These are phyloP conservation scores for Coelastrella sp. DNA, from an alignment of 139 green algal species.

Conservation along the genomic window DNA sequence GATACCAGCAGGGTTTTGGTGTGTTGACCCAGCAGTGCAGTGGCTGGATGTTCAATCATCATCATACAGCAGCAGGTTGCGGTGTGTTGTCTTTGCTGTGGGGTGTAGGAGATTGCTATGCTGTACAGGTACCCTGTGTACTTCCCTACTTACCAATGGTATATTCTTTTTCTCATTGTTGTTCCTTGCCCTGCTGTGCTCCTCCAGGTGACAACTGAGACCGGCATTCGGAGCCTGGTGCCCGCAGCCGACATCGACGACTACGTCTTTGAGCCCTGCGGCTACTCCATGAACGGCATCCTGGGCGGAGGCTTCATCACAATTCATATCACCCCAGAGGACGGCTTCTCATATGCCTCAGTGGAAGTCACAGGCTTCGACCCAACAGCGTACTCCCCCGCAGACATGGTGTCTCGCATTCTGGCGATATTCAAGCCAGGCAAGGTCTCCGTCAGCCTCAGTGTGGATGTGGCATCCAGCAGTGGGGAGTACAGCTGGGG, in stretches of 20 bases:
- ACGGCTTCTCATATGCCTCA: conserved; percentile 91
- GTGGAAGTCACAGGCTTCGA: conserved; percentile 88
- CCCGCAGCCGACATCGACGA: conserved; percentile 91
- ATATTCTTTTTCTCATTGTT: too few relatives aligned
- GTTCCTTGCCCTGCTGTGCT: background rate
- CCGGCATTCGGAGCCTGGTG: conserved; percentile 83
- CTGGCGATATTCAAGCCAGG: conserved; percentile 68
- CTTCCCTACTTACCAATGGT: too few relatives aligned
- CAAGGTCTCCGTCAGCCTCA: conserved; percentile 61
- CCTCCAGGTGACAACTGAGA: conserved; percentile 28
- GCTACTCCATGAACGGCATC: conserved; percentile 98
- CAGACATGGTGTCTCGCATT: conserved; percentile 52
- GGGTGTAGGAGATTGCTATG: too few relatives aligned
- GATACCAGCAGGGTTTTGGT: too few relatives aligned
- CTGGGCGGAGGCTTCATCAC: conserved; percentile 85
- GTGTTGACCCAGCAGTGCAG: too few relatives aligned
- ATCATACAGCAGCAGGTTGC: too few relatives aligned
- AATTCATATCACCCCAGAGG: conserved; percentile 98
- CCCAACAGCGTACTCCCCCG: conserved; percentile 49
- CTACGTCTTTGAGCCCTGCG: conserved; percentile 99
- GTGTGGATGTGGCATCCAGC: conserved; percentile 52
- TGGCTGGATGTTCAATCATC: too few relatives aligned
- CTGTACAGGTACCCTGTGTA: too few relatives aligned
- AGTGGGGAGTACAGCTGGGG: conserved; percentile 46
- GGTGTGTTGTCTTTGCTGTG: too few relatives aligned